phyloP scores from a whole-genome alignment of 257 asterid species.

The Hygrophila difformis region DNA sequence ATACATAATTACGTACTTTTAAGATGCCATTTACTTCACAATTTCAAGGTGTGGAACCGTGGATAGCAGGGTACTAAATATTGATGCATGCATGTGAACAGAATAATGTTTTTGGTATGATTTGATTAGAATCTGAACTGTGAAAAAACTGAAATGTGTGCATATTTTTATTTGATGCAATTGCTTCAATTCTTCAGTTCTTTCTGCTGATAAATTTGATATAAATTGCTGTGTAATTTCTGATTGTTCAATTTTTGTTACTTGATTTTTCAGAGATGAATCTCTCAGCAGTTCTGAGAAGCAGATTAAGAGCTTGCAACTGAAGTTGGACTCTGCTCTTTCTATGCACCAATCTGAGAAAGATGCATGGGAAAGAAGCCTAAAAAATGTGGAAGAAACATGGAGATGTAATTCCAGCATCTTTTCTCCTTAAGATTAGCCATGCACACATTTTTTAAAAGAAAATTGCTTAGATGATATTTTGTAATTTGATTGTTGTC shows the following conservation, averaged over 20 bases:
- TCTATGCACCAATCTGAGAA: slow-evolving; percentile 70
- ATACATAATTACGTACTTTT: too few species aligned
- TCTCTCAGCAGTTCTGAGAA: slow-evolving; percentile 53
- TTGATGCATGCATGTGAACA: too few species aligned
- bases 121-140: too few species aligned
- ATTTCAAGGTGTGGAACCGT: too few species aligned
- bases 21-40: too few species aligned
- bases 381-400: slow-evolving; percentile 81
- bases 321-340: slow-evolving; percentile 60
- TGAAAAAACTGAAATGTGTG: too few species aligned
- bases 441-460: too few species aligned
- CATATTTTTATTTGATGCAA: too few species aligned
- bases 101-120: too few species aligned
- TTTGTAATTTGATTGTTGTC: slow-evolving; percentile 14
- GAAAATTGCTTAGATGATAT: too few species aligned
- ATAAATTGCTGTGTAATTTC: slow-evolving; percentile 8
- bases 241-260: slow-evolving; percentile 14
- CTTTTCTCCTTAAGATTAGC: slow-evolving; percentile 2
- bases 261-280: slow-evolving; percentile 62
- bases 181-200: slow-evolving; percentile 4
- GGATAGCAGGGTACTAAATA: too few species aligned
- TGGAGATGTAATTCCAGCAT: slow-evolving; percentile 65
- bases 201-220: slow-evolving; percentile 14
- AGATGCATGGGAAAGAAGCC: slow-evolving; percentile 76
- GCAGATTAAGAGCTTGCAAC: slow-evolving; percentile 58